Evolutionary conservation across 108 stramenopile genomes (phyloP), one percentile per base, ranked within the genome.

Genomic region (Aureococcus anophagefferens): DNA sequence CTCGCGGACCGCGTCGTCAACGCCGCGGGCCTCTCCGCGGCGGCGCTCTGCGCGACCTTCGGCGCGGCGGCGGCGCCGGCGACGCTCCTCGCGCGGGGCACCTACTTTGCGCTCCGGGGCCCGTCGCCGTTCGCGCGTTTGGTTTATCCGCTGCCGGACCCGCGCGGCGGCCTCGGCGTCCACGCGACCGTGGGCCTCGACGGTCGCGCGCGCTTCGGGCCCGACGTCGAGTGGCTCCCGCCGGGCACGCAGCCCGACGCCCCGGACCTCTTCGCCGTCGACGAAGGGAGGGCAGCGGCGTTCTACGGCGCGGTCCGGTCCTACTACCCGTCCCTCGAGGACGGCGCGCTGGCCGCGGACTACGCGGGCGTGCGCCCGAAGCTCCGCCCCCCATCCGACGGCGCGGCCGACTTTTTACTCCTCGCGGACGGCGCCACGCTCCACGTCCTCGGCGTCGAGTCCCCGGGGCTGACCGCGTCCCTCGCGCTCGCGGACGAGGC

Each of bases 291-390:
- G 9, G 40, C 40, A 13, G 40, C 5, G 40, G 9, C 40, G 40
- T 44, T 44, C 40, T 44, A 44, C 40, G 36, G 30, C 15, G 40
- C 36, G 5, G 32, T 67, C 14, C 31, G 28, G 35, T n/a, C 35
- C n/a, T 70, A 70, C 33, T 46, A 46, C 21, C 70, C 70, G 28
- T 7, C 29, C 28, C 29, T 70, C 46, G 51, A 13, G 9, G 13
- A 5, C 14, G 63, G 34, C n/a, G 33, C 18, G 17, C 46, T 70
- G 9, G 62, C 9, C 13, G 16, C 37, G 44, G 70, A 70, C 63
- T 70, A 70, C 63, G 37, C 70, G 9, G 70, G 70, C 70, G 46
- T 70, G 13, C 62, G 70, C 0, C 70, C 70, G 13, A 63, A 64
- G 63, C 33, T 70, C 18, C 16, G 15, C 31, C 35, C 33, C 16